Percentiles rank a stretch among this genome's conserved stretches.
These are phyloP conservation scores for Suhomyces sp. DNA, from an alignment of 805 yeast genomes.

Conservation along the genomic window DNA sequence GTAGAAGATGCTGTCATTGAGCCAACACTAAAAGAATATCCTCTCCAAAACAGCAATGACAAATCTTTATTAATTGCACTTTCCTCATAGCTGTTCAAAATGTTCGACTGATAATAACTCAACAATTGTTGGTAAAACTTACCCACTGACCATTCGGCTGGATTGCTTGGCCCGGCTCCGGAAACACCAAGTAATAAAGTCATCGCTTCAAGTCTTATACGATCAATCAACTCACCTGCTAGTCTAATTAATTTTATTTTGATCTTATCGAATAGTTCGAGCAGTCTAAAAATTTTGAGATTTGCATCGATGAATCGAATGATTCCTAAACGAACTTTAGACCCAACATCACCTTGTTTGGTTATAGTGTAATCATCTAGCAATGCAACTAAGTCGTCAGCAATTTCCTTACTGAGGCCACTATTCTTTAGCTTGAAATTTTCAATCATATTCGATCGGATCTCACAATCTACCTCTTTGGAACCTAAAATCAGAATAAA, in stretches of 20 bases:
- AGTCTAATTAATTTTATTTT: conserved; percentile 48
- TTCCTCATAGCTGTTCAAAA: not conserved
- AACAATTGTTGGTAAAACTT: conserved; percentile 5
- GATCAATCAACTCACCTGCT: conserved; percentile 62
- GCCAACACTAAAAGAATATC: conserved; percentile 54
- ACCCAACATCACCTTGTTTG: conserved; percentile 90
- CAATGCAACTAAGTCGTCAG: conserved; percentile 18
- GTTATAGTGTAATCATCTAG: conserved; percentile 78
- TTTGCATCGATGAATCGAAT: conserved; percentile 38
- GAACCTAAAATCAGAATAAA: conserved; percentile 26
- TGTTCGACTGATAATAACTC: conserved; percentile 2
- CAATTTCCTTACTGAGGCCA: conserved; percentile 5
- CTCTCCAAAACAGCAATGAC: conserved; percentile 50
- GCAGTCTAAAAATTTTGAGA: conserved; percentile 2
- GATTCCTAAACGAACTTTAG: conserved; percentile 58
- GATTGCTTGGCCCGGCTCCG: not conserved
- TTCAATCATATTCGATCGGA: conserved; percentile 24
- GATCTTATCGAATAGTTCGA: conserved; percentile 12
- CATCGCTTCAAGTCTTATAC: conserved; percentile 45
- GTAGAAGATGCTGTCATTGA: conserved; percentile 49
- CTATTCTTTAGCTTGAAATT: conserved; percentile 17
- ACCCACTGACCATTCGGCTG: not conserved
- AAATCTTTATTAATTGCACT: conserved; percentile 9
- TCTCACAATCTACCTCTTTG: conserved; percentile 23
- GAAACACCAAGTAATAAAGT: conserved; percentile 29